Percentiles rank a stretch among this genome's conserved stretches.
phyloP scores from a whole-genome alignment of 305 asterid genomes.

The Galium porrigens region DNA sequence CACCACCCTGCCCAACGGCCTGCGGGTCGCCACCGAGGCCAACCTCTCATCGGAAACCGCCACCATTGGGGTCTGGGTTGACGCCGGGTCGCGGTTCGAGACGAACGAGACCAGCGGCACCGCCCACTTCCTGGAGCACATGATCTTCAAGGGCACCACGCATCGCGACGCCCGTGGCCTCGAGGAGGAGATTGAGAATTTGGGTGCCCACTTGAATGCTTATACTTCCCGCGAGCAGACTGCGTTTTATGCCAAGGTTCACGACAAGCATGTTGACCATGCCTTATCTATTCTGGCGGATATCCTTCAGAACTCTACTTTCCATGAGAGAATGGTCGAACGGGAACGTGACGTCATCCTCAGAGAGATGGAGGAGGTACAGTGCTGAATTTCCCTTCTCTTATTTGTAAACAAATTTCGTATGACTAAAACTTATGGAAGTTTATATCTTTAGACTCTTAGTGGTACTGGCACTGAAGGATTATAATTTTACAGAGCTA shows the following conservation, averaged over 20 bases:
- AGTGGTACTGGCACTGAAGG: background rate
- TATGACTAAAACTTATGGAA: background rate
- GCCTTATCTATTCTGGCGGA: constrained; percentile 61
- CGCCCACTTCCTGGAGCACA: constrained; percentile 72
- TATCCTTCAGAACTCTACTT: constrained; percentile 63
- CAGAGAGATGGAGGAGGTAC: constrained; percentile 84
- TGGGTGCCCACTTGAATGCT: constrained; percentile 82
- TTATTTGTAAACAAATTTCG: background rate
- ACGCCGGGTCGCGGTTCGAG: constrained; percentile 72
- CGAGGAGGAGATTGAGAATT: constrained; percentile 83
- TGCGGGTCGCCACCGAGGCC: constrained; percentile 72
- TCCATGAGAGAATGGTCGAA: constrained; percentile 41
- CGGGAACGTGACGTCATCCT: constrained; percentile 71
- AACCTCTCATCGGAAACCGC: constrained; percentile 42
- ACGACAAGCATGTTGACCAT: constrained; percentile 34
- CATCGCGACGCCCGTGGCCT: constrained; percentile 37
- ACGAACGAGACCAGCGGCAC: constrained; percentile 55
- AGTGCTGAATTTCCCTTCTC: background rate
- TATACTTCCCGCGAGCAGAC: constrained; percentile 76
- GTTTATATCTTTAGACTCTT: background rate
- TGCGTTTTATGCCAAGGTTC: constrained; percentile 53
- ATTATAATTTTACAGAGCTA: background rate
- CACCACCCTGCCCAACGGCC: constrained; percentile 68
- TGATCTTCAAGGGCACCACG: constrained; percentile 71
- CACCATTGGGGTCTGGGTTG: constrained; percentile 71